Evolutionary conservation across 2,329 filamentous ascomycete species (phyloP), one percentile per base, ranked within the genome.

Genomic region (Sporothrix curviconia): DNA sequence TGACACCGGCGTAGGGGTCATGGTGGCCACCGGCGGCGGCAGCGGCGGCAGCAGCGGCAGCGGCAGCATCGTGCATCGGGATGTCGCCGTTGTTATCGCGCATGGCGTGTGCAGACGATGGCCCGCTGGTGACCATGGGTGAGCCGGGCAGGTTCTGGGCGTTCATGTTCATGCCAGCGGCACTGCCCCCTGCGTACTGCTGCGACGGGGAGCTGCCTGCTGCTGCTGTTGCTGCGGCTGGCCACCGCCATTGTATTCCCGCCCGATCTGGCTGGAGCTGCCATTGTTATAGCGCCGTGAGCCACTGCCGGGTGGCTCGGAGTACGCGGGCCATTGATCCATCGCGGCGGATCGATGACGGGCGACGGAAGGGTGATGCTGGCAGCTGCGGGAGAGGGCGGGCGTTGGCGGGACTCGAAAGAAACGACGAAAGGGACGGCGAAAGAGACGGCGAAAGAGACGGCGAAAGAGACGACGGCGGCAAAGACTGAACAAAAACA

Each of bases 1-100:
- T 95, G 68, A 90, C 84, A 71, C 86, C 84, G 67, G 87, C 86
- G 74, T 95, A 95, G 49, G 89, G 84, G 71, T 96, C 92, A 63
- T 81, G 79, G 17, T 60, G 58, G 15, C 28, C 53, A 22, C 50
- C 51, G 6, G 28, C 28, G 7, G 43, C 42, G 2, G 56, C 54
- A 11, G 46, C 49, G 4, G 43, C 57, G 1, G 51, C 55, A 0
- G 56, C 59, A 0, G 60, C 54, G 2, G 57, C 57, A 1, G 62
- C 57, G 1, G 55, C 57, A 60, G 83, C 83, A 72, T 96, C 92
- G 72, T 94, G 89, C 92, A 96, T 96, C 61, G 86, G 77, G 59
- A 90, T 79, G 73, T 92, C 88, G 66, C 85, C 83, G 69, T 87
- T 89, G 63, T 82, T 82, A 73, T 90, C 86, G 76, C 86, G 85